phyloP scores from a whole-genome alignment of 2,329 filamentous ascomycete species.

The Aspergillus amoenus region DNA sequence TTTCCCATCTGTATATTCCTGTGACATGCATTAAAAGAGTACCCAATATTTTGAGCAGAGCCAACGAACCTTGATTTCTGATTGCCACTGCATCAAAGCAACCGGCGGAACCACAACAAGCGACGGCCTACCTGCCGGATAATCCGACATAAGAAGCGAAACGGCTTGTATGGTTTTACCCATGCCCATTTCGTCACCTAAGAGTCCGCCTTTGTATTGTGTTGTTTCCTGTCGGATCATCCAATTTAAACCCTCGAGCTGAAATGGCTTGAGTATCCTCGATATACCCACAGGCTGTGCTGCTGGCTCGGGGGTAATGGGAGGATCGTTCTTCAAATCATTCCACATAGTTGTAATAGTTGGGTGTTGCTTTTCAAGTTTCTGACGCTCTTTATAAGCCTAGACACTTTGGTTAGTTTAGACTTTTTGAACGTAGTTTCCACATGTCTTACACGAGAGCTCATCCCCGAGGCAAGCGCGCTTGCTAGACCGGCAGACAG shows the following conservation, averaged over 20 bases:
- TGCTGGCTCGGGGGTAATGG: slow-evolving; percentile 64
- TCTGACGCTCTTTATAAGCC: slow-evolving; percentile 58
- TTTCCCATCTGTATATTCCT: slow-evolving; percentile 75
- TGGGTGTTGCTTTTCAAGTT: slow-evolving; percentile 75
- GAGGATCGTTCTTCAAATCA: slow-evolving; percentile 65
- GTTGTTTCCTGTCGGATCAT: slow-evolving; percentile 87
- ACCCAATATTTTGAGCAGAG: not conserved
- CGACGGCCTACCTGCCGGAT: slow-evolving; percentile 76
- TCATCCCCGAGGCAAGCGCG: slow-evolving; percentile 19
- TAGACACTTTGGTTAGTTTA: slow-evolving; percentile 24
- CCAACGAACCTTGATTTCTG: slow-evolving; percentile 65
- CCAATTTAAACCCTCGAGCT: slow-evolving; percentile 91
- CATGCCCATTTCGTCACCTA: slow-evolving; percentile 98
- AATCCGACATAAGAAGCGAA: slow-evolving; percentile 97
- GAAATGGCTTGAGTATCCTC: slow-evolving; percentile 85
- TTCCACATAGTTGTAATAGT: slow-evolving; percentile 82
- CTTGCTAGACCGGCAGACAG: not conserved
- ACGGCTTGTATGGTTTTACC: slow-evolving; percentile 99
- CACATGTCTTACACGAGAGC: slow-evolving; percentile 30
- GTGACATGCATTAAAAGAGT: not conserved
- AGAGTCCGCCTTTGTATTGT: slow-evolving; percentile 80
- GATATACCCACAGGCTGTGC: slow-evolving; percentile 75
- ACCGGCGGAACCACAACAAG: slow-evolving; percentile 90
- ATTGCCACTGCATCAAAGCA: slow-evolving; percentile 92
- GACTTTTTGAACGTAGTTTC: slow-evolving; percentile 28